Conservation (phyloP, 305 asterid genomes). For the Solanum chacoense region DNA sequence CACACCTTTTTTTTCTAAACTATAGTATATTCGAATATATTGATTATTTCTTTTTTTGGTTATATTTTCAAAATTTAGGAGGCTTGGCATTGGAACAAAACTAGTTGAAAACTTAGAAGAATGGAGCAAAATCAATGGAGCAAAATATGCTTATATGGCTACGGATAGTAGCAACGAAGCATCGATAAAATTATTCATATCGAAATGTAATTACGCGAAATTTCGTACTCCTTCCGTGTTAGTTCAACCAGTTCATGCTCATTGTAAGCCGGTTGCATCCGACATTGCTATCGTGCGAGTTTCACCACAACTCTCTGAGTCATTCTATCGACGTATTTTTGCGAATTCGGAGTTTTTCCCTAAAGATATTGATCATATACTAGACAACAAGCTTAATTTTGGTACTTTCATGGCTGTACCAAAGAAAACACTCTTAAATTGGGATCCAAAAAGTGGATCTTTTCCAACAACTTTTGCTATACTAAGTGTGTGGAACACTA, state of each 20-base stretch:
- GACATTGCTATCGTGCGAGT: conserved; percentile 26
- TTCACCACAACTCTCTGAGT: conserved; percentile 28
- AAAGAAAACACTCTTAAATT: conserved; percentile 20
- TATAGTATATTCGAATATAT: not conserved
- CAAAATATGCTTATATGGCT: conserved; percentile 75
- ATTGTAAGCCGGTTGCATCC: conserved; percentile 34
- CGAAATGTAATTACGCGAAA: conserved; percentile 41
- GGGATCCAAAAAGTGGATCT: conserved; percentile 30
- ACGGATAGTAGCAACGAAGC: conserved; percentile 56
- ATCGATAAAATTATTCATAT: conserved; percentile 52
- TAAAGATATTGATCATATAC: conserved; percentile 36
- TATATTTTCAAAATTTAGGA: conserved; percentile 20
- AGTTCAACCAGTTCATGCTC: conserved; percentile 77
- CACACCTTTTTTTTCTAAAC: not conserved
- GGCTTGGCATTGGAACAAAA: conserved; percentile 66
- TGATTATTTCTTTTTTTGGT: not conserved
- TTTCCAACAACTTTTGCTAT: conserved; percentile 46
- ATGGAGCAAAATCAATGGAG: conserved; percentile 52
- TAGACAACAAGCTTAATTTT: conserved; percentile 44
- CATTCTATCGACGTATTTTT: conserved; percentile 35
- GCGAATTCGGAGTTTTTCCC: conserved; percentile 57
- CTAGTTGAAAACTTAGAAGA: conserved; percentile 50
- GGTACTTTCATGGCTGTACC: conserved; percentile 79
- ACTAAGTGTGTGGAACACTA: conserved; percentile 37
- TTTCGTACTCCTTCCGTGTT: conserved; percentile 61